Conservation (phyloP, 257 asterid species). For the Thymus quinquecostatus region DNA sequence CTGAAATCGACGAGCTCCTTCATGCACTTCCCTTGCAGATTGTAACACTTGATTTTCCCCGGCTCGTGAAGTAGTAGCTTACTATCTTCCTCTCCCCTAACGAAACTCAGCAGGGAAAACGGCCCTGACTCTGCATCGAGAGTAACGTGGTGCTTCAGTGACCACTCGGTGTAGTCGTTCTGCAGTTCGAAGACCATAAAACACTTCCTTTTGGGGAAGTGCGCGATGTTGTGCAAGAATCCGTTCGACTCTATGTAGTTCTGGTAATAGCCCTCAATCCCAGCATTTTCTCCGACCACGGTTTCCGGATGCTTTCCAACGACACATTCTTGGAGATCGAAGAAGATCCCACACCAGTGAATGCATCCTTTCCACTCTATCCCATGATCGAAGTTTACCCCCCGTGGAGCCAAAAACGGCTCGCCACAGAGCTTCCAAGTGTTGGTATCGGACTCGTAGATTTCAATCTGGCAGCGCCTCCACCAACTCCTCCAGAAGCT, state of each 20-base stretch:
- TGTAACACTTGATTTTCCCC: constrained; percentile 31
- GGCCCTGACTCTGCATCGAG: constrained; percentile 17
- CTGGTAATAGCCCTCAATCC: not conserved
- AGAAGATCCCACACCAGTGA: constrained; percentile 40
- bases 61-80: constrained; percentile 32
- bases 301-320: constrained; percentile 35
- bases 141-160: constrained; percentile 28
- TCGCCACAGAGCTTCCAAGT: constrained; percentile 38
- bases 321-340: constrained; percentile 23
- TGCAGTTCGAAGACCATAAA: constrained; percentile 37
- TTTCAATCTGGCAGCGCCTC: constrained; percentile 39
- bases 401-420: constrained; percentile 30
- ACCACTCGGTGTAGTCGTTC: constrained; percentile 30
- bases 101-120: constrained; percentile 31
- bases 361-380: constrained; percentile 37
- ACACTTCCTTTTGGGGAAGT: constrained; percentile 21
- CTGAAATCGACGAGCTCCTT: constrained; percentile 30
- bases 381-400: constrained; percentile 32
- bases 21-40: constrained; percentile 14
- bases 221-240: constrained; percentile 31
- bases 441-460: constrained; percentile 34
- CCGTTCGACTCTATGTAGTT: constrained; percentile 32
- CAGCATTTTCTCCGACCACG: constrained; percentile 10
- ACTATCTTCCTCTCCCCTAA: constrained; percentile 37
- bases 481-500: constrained; percentile 25